Percentiles rank a stretch among this genome's conserved stretches.
These are phyloP conservation scores for Colletotrichum melonis DNA, from an alignment of 2,329 filamentous ascomycete genomes.

Conservation along the genomic window DNA sequence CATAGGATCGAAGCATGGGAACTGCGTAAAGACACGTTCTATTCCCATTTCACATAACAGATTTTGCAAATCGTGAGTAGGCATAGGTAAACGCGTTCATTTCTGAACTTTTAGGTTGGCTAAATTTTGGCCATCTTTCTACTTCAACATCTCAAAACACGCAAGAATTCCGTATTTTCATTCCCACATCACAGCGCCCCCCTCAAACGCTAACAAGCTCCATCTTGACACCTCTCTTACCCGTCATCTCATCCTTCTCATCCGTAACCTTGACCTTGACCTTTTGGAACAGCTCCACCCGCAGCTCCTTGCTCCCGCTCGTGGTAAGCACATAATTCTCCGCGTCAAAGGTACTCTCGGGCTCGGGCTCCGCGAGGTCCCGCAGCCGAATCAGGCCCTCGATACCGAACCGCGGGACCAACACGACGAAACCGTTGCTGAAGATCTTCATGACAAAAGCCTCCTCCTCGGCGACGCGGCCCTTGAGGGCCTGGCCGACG, in stretches of 20 bases:
- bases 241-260: slow-evolving; percentile 93
- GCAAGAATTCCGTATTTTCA: neutral
- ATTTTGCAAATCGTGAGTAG: neutral
- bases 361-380: slow-evolving; percentile 82
- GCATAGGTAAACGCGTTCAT: neutral
- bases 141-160: neutral
- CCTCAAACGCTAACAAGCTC: slow-evolving; percentile 61
- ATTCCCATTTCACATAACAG: neutral
- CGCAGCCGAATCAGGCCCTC: slow-evolving; percentile 89
- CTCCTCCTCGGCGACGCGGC: slow-evolving; percentile 80
- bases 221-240: slow-evolving; percentile 91
- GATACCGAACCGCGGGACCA: slow-evolving; percentile 95
- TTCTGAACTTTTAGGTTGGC: neutral
- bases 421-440: slow-evolving; percentile 96
- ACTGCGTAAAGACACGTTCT: neutral
- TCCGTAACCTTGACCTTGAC: slow-evolving; percentile 90
- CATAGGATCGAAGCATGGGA: neutral
- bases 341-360: slow-evolving; percentile 84
- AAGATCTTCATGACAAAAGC: slow-evolving; percentile 98
- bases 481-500: slow-evolving; percentile 94
- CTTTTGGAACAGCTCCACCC: slow-evolving; percentile 90
- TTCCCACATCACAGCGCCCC: neutral
- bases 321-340: slow-evolving; percentile 84
- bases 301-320: slow-evolving; percentile 64
- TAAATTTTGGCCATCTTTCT: neutral